phyloP scores from a whole-genome alignment of 352 stramenopile species.

The Lagenidium giganteum region DNA sequence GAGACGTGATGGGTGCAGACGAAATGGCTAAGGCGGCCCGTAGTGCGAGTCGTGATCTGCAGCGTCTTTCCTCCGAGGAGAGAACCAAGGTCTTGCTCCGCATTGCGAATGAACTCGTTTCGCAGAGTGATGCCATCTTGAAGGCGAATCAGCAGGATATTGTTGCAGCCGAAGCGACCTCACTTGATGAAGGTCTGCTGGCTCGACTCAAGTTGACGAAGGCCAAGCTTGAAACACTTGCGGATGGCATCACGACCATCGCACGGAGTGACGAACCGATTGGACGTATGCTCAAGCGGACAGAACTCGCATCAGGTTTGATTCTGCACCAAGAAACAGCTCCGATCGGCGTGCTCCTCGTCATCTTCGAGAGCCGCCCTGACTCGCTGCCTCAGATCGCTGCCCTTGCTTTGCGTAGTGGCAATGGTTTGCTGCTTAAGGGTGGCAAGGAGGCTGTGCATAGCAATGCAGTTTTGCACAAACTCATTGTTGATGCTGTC shows the following conservation, averaged over 20 bases:
- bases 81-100: conserved; percentile 85
- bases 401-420: conserved; percentile 91
- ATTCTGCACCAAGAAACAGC: conserved; percentile 92
- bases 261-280: conserved; percentile 76
- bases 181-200: conserved; percentile 60
- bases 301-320: conserved; percentile 90
- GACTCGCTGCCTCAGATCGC: conserved; percentile 97
- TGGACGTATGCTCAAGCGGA: conserved; percentile 68
- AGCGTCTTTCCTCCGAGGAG: conserved; percentile 82
- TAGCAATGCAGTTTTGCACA: conserved; percentile 90
- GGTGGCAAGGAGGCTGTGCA: conserved; percentile 94
- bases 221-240: conserved; percentile 93
- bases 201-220: conserved; percentile 86
- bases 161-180: conserved; percentile 59
- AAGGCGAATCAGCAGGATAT: conserved; percentile 93
- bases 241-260: conserved; percentile 93
- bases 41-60: conserved; percentile 82
- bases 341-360: conserved; percentile 96
- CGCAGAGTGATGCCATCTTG: conserved; percentile 82
- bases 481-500: conserved; percentile 93
- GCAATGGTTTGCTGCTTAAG: conserved; percentile 97
- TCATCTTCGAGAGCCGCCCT: conserved; percentile 98
- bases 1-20: conserved; percentile 44
- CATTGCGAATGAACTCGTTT: conserved; percentile 84
- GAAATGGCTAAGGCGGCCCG: conserved; percentile 83